Conservation (phyloP, 768 basidiomycete genomes). For the Crucibulum laeve region DNA sequence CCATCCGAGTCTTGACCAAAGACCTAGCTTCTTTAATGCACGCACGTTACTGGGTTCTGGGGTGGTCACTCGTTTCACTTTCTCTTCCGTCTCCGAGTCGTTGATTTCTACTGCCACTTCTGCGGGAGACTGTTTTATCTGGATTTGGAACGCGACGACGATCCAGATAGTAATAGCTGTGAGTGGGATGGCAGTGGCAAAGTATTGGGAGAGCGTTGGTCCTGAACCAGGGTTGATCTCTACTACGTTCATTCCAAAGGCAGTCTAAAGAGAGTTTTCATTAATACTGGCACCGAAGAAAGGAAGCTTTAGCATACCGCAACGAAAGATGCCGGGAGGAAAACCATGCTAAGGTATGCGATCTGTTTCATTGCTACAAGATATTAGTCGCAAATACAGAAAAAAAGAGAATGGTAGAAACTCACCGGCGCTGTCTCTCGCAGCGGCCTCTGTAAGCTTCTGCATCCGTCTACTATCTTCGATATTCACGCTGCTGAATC, state of each 20-base stretch:
- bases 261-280: slow-evolving; percentile 16
- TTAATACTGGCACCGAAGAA: background rate
- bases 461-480: slow-evolving; percentile 42
- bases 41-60: too few species aligned
- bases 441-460: slow-evolving; percentile 37
- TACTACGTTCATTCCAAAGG: slow-evolving; percentile 34
- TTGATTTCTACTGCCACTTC: too few species aligned
- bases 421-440: slow-evolving; percentile 27
- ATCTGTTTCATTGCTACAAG: slow-evolving; percentile 30
- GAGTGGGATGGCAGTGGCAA: slow-evolving; percentile 37
- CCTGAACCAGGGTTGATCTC: slow-evolving; percentile 30
- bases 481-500: slow-evolving; percentile 46
- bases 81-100: too few species aligned
- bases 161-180: slow-evolving; percentile 51
- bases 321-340: slow-evolving; percentile 39
- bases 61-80: too few species aligned
- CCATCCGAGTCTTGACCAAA: too few species aligned
- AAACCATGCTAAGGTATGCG: slow-evolving; percentile 45
- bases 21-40: too few species aligned
- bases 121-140: too few species aligned
- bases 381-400: background rate
- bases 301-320: slow-evolving; percentile 21
- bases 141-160: slow-evolving; percentile 46
- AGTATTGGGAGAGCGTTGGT: slow-evolving; percentile 38
- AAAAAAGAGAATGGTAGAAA: background rate